Evolutionary conservation across 257 asterid species (phyloP).

Genomic region (Solanum pimpinellifolium): DNA sequence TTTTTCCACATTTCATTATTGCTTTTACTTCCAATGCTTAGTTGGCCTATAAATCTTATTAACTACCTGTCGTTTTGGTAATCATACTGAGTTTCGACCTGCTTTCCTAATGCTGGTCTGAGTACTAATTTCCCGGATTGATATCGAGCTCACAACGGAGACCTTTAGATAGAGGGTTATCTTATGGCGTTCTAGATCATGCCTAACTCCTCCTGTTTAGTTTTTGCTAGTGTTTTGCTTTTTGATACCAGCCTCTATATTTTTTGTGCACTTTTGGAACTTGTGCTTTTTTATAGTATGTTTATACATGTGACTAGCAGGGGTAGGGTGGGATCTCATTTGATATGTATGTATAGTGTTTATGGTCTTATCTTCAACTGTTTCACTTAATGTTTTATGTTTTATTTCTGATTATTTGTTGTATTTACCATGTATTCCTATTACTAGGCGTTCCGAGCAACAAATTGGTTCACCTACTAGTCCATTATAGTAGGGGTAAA

Average conservation of each 20-base stretch:
- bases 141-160: not conserved
- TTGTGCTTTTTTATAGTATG: not conserved
- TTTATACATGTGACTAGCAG: not conserved
- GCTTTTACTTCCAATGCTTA: too few species aligned
- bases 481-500: not conserved
- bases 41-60: too few species aligned
- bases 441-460: not conserved
- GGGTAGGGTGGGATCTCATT: not conserved
- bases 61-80: too few species aligned
- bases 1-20: too few species aligned
- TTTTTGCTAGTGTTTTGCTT: not conserved
- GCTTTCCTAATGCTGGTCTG: too few species aligned
- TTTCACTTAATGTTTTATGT: too few species aligned
- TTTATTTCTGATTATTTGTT: too few species aligned
- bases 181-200: not conserved
- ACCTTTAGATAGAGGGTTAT: not conserved
- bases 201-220: not conserved
- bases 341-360: too few species aligned
- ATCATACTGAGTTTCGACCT: too few species aligned
- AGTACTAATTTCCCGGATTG: too few species aligned
- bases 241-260: not conserved
- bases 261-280: not conserved
- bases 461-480: not conserved
- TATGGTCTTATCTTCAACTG: not conserved
- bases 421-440: not conserved